Percentiles rank a stretch among this genome's conserved stretches.
Evolutionary conservation across 768 basidiomycete genomes (phyloP).

Genomic region (Psilocybe cubensis): DNA sequence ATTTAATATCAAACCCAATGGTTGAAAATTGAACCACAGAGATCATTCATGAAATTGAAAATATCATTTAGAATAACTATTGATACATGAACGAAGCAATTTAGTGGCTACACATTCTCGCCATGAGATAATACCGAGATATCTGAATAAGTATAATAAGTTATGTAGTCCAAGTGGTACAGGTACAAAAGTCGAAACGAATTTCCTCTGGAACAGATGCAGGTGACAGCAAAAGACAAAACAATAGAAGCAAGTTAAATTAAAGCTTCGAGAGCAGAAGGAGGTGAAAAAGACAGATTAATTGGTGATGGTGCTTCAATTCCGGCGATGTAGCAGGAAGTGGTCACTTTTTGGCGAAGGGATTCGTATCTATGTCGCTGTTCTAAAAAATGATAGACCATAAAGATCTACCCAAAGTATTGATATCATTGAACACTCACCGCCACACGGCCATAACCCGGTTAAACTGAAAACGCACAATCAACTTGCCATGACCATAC

Average conservation of each 20-base stretch:
- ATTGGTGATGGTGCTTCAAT: slow-evolving; percentile 45
- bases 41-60: no score
- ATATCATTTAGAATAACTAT: not conserved
- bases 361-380: slow-evolving; percentile 52
- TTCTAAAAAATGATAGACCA: slow-evolving; percentile 37
- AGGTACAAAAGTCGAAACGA: not conserved
- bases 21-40: no score
- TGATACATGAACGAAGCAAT: slow-evolving; percentile 9
- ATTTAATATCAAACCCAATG: no score
- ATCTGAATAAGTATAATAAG: not conserved
- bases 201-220: not conserved
- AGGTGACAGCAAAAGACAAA: not conserved
- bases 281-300: slow-evolving; percentile 36
- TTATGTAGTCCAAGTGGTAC: not conserved
- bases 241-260: slow-evolving; percentile 23
- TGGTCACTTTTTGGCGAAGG: slow-evolving; percentile 48
- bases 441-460: slow-evolving; percentile 65
- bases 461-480: slow-evolving; percentile 39
- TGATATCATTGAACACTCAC: slow-evolving; percentile 34
- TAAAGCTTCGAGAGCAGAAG: slow-evolving; percentile 27
- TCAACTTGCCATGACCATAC: slow-evolving; percentile 12
- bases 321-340: slow-evolving; percentile 52
- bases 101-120: slow-evolving; percentile 11
- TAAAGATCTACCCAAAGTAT: slow-evolving; percentile 9
- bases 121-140: not conserved